Percentiles rank a stretch among this genome's conserved stretches.
Evolutionary conservation across 139 green algal genomes (phyloP).

Genomic region (Ulvella scutata): DNA sequence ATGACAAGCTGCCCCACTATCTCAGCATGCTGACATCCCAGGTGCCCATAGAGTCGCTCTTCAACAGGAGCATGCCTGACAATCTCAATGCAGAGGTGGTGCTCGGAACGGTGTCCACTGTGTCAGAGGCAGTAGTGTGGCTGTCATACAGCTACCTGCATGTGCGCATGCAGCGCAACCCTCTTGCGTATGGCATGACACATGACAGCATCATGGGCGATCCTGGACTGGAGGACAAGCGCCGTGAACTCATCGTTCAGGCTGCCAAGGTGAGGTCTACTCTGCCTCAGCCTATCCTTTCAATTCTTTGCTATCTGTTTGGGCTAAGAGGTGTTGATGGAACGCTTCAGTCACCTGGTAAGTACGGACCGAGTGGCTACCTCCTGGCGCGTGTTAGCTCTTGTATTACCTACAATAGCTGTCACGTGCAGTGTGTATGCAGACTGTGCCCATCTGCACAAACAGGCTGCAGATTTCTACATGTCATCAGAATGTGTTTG

Average conservation of each 20-base stretch:
- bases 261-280: conserved; percentile 25
- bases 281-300: too few relatives aligned
- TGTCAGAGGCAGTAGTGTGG: conserved; percentile 77
- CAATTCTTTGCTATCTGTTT: too few relatives aligned
- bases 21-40: conserved; percentile 83
- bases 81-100: conserved; percentile 96
- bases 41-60: conserved; percentile 76
- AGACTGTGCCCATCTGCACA: too few relatives aligned
- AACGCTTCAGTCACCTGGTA: too few relatives aligned
- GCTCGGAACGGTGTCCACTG: conserved; percentile 86
- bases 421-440: too few relatives aligned
- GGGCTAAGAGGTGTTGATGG: too few relatives aligned
- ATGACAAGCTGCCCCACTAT: conserved; percentile 93
- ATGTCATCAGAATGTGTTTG: too few relatives aligned
- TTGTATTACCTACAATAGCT: too few relatives aligned
- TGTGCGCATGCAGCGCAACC: conserved; percentile 80
- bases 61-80: conserved; percentile 61
- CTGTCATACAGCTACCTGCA: conserved; percentile 93
- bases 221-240: conserved; percentile 37
- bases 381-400: too few relatives aligned
- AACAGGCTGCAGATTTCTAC: too few relatives aligned
- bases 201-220: conserved; percentile 73
- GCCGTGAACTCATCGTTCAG: conserved; percentile 26
- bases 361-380: too few relatives aligned
- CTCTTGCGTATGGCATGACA: conserved; percentile 78